These are phyloP conservation scores for Trichoderma brevicompactum DNA, from an alignment of 2,329 filamentous ascomycete species.

Conservation along the genomic window DNA sequence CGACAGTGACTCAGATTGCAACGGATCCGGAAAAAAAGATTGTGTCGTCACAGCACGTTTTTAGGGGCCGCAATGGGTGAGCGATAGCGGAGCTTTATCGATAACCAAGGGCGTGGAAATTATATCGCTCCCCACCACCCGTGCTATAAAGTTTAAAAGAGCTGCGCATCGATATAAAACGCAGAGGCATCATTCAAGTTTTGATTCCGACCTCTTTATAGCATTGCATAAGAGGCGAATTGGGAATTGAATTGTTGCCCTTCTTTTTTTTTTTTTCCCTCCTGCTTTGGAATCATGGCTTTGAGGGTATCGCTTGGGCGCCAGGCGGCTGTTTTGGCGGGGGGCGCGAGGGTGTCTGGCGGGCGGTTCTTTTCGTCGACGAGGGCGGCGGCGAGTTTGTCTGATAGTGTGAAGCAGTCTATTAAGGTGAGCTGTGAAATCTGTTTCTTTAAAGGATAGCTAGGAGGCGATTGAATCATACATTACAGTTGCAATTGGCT, in stretches of 20 bases:
- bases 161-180: background rate
- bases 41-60: background rate
- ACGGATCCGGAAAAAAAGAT: background rate
- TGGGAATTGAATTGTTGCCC: background rate
- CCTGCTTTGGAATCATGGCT: conserved; percentile 44
- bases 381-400: conserved; percentile 45
- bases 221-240: background rate
- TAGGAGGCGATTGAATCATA: background rate
- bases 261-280: background rate
- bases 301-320: conserved; percentile 46
- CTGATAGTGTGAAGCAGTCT: conserved; percentile 41
- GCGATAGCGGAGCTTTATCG: conserved; percentile 32
- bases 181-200: background rate
- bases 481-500: background rate
- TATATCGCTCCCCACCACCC: conserved; percentile 18
- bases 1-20: conserved; percentile 13
- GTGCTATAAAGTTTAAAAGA: background rate
- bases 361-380: conserved; percentile 42
- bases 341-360: conserved; percentile 31
- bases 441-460: too few relatives aligned
- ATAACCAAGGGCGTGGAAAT: conserved; percentile 25
- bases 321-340: conserved; percentile 42
- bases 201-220: background rate
- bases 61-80: background rate
- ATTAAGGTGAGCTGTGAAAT: conserved; percentile 40